phyloP scores from a whole-genome alignment of 441 rosid species.

The Manihot esculenta region DNA sequence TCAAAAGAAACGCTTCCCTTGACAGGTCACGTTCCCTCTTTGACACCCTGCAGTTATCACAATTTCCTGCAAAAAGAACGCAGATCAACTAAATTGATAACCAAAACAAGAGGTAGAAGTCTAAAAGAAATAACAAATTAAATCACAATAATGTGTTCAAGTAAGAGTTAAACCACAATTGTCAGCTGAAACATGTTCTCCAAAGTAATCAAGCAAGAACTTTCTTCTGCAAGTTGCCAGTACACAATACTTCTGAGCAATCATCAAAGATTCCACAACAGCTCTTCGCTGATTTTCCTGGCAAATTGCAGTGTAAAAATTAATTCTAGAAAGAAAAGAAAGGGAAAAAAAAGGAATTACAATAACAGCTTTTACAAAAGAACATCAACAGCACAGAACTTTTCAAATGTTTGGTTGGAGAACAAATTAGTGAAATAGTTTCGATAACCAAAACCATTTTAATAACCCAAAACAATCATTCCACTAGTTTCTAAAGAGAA shows the following conservation, averaged over 20 bases:
- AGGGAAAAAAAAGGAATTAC: background rate
- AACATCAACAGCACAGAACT: background rate
- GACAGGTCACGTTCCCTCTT: conserved; percentile 46
- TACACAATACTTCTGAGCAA: conserved; percentile 45
- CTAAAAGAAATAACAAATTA: conserved; percentile 4
- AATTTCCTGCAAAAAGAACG: conserved; percentile 41
- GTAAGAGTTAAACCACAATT: conserved; percentile 41
- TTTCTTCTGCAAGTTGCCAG: conserved; percentile 49
- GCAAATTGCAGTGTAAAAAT: conserved; percentile 15
- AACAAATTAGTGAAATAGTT: background rate
- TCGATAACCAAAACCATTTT: conserved; percentile 5
- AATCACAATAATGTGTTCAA: conserved; percentile 1
- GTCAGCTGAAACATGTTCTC: conserved; percentile 36
- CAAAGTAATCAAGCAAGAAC: conserved; percentile 51
- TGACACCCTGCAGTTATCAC: conserved; percentile 45
- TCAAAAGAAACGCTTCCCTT: conserved; percentile 44
- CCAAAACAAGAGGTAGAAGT: background rate
- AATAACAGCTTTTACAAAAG: background rate
- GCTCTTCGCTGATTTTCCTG: conserved; percentile 48
- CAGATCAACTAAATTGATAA: conserved; percentile 9
- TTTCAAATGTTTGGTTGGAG: conserved; percentile 7
- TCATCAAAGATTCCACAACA: conserved; percentile 38
- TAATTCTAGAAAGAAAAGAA: conserved; percentile 1
- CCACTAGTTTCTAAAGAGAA: conserved; percentile 9
- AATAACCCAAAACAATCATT: conserved; percentile 13